Evolutionary conservation across 352 stramenopile species (phyloP), one percentile per base, ranked within the genome.

Genomic region (Pythium vanterpoolii): DNA sequence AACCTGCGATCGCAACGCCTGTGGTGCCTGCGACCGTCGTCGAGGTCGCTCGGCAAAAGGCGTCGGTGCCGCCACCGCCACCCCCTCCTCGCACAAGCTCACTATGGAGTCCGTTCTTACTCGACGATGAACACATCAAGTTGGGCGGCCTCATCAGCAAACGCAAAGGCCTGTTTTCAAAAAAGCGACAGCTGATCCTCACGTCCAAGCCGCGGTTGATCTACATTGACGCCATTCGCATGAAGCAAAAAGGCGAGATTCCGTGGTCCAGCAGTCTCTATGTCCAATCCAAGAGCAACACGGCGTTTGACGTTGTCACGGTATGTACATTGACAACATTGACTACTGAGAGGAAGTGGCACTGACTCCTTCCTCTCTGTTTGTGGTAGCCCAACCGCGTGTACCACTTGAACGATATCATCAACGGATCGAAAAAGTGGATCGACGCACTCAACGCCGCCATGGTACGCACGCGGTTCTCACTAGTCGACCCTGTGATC

Each of bases 391-490:
- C 86, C 10, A 93, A 95, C 53, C 80, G 86, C 47, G 83, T 87
- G 54, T 95, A 95, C 66, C 86, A 95, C 74, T 65, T 95, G 60
- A 92, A 90, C 61, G 83, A 95, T 61, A 68, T 91, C 61, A 83
- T 93, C 63, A 93, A 95, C 57, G 86, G 86, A 31, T 93, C 86
- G 30, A 93, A 93, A 74, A 95, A 95, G 60, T 95, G 86, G 86
- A 86, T 93, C 26, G 86, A 95, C 49, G 83, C 86, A 45, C 91
- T 95, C 64, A 95, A 95, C 65, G 77, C 82, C 26, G 81, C 83
- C 53, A 73, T 93, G 67, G 53, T 68, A 47, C n/a, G 43, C 11
- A 39, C 0, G 8, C 18, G n/a, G 24, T 48, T 18, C 24, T 13
- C n/a, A 23, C 40, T 11, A 46, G 21, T 26, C 34, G 10, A 42